Base-by-base conservation (phyloP, 768 basidiomycete genomes). In the Psilocybe cyanescens region DNA sequence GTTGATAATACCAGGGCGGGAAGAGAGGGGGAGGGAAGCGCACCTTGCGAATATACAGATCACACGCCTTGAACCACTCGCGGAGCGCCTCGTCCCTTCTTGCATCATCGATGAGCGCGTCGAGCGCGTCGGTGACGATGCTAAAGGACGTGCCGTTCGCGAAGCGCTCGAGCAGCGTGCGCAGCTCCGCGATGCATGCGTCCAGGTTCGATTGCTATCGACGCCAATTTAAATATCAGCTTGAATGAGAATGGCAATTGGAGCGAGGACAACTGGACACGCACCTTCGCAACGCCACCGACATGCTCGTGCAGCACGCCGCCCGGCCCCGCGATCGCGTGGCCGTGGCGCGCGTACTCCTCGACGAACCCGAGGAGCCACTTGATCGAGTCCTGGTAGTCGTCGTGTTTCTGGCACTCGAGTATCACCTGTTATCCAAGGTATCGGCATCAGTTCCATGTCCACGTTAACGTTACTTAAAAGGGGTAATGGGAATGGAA, bases 381-480 rank as follows among this genome's bases (percentile, higher is more conserved):
- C n/a, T 77, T 78, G 50, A 94, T 79, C 6, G 87, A 85, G 60
- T 87, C 87, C 67, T 95, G 92, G 75, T 97, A 98, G 71, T 97
- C 91, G 55, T 88, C 82, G 75, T 97, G 95, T 70, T 90, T 89
- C 76, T 97, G 95, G 71, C 93, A 95, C 70, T 98, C 96, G 60
- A 96, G 82, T 56, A 97, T 86, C 39, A 91, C 89, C 86, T 89
- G 57, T 9, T 14, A 29, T n/a, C n/a, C n/a, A n/a, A n/a, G n/a
- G n/a, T 8, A 51, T 8, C 11, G 7, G 2, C 19, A 1, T 51
- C 16, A 29, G 5, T 30, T 2, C 4, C 12, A 29, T 1, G 0
- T 16, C 16, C 28, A 19, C 1, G 19, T 19, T 19, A 19, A 19
- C 1, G 19, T 19, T 19, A 19, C 19, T 19, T n/a, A n/a, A n/a